A percentile compares a stretch with the other conserved stretches of the same genome.
phyloP scores from a whole-genome alignment of 352 stramenopile species.

The Globisporangium radiosum region DNA sequence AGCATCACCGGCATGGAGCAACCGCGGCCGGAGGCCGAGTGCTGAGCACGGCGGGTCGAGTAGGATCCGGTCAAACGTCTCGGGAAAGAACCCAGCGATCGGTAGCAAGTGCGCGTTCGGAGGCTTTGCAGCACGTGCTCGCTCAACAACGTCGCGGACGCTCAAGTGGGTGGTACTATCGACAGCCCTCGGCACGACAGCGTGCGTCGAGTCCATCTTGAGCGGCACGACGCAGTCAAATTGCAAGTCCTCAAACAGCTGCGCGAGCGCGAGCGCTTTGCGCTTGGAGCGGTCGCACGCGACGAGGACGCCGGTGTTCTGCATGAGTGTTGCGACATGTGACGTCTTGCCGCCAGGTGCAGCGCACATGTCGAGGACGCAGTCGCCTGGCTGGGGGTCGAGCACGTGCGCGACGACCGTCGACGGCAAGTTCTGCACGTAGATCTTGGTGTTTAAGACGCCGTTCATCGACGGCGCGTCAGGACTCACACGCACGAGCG shows the following conservation, averaged over 20 bases:
- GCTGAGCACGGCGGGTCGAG: constrained; percentile 91
- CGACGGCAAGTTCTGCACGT: constrained; percentile 92
- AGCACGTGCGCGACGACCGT: constrained; percentile 89
- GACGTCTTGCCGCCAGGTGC: constrained; percentile 92
- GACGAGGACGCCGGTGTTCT: constrained; percentile 77
- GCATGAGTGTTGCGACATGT: constrained; percentile 90
- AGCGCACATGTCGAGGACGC: constrained; percentile 93
- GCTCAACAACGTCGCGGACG: constrained; percentile 60
- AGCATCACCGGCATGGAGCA: constrained; percentile 74
- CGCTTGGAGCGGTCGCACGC: constrained; percentile 89
- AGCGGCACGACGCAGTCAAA: constrained; percentile 54
- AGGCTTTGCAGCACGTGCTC: constrained; percentile 28
- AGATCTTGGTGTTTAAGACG: constrained; percentile 76
- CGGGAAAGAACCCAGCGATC: constrained; percentile 83
- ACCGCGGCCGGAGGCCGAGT: constrained; percentile 88
- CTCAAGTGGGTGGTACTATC: constrained; percentile 13
- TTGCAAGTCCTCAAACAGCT: constrained; percentile 64
- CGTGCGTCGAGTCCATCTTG: constrained; percentile 87
- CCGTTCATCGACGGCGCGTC: constrained; percentile 88
- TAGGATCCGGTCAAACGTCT: constrained; percentile 93
- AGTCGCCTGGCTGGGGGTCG: constrained; percentile 71
- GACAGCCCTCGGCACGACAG: constrained; percentile 34
- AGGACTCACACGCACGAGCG: constrained; percentile 61
- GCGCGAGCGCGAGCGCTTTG: constrained; percentile 77
- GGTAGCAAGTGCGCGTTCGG: constrained; percentile 62